A percentile compares a stretch with the other conserved stretches of the same genome.
Evolutionary conservation across 2,329 filamentous ascomycete genomes (phyloP).

Genomic region (Nemania sp.): DNA sequence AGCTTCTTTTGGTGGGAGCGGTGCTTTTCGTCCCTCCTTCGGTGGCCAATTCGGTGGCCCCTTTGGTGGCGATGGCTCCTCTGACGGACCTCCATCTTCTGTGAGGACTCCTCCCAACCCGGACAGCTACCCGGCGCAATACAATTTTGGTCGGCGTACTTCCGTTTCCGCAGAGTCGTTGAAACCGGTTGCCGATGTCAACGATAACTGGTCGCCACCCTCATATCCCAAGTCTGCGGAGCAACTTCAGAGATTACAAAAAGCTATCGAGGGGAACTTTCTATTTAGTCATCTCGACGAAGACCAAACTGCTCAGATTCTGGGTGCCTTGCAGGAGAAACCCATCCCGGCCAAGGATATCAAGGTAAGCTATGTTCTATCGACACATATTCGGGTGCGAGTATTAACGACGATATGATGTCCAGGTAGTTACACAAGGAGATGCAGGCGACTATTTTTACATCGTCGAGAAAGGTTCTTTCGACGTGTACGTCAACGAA

Average conservation of each 20-base stretch:
- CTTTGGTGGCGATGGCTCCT: constrained; percentile 56
- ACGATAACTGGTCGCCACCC: constrained; percentile 90
- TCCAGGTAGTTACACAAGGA: constrained; percentile 89
- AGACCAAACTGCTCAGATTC: constrained; percentile 83
- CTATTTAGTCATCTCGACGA: constrained; percentile 94
- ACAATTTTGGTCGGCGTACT: constrained; percentile 90
- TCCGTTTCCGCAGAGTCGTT: constrained; percentile 97
- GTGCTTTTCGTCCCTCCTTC: constrained; percentile 57
- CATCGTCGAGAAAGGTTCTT: constrained; percentile 87
- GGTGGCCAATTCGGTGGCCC: constrained; percentile 46
- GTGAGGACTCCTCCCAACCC: constrained; percentile 57
- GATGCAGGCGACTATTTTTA: constrained; percentile 98
- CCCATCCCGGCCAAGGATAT: constrained; percentile 89
- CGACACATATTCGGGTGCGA: background rate
- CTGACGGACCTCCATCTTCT: constrained; percentile 51
- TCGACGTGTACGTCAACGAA: constrained; percentile 88
- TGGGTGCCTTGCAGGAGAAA: constrained; percentile 92
- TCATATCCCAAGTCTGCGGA: constrained; percentile 81
- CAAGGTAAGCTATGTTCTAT: constrained; percentile 53
- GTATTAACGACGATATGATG: background rate
- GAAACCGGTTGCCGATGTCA: constrained; percentile 80
- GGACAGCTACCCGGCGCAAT: constrained; percentile 84
- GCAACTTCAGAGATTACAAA: constrained; percentile 77
- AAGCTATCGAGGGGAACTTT: constrained; percentile 86
- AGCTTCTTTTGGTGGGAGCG: constrained; percentile 56